Base-by-base conservation (phyloP, 768 basidiomycete species). In the Chalciporus pseudorubinellus region DNA sequence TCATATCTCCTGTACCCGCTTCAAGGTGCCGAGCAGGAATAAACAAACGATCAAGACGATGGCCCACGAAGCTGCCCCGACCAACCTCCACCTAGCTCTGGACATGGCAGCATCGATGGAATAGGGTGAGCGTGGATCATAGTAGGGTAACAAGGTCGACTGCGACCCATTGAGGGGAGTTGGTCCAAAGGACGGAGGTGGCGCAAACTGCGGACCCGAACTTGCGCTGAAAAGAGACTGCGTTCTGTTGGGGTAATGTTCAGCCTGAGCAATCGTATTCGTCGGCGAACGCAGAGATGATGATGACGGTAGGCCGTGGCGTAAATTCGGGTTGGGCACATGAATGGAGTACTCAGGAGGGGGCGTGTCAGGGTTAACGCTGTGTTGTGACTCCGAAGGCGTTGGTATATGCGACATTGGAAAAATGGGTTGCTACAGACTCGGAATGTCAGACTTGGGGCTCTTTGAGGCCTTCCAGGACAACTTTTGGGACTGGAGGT, bases 21-120 rank as follows among this genome's bases (percentile, higher is more conserved):
- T 62, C 61, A 62, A 55, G 42, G 28, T 62, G 47, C 58, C 58
- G 45, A 71, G 44, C 38, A 70, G 46, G 38, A 70, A 57, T 16
- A 70, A 44, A 19, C 68, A 57, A 18, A 56, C 44, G 28, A 69
- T 55, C 31, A 77, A 62, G 41, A 67, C 58, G 28, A 72, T 42
- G 5, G 70, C 74, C 70, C 75, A 76, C 14, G 71, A 29, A 16
- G 71, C 51, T 6, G 76, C 77, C 48, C 60, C 62, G n/a, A 74
- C 51, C 51, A 80, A 79, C 31, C 79, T 70, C 72, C 72, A 57
- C 41, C 67, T 67, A 29, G 78, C 77, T 22, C 79, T 65, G 40
- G 53, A 50, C 9, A 55, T 59, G 24, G 77, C 77, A 46, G 65
- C 66, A 43, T 64, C 63, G 3, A 74, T 44, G 39, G 76, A 69